Base-by-base conservation (phyloP, 352 stramenopile species). In the Phytophthora megakarya region DNA sequence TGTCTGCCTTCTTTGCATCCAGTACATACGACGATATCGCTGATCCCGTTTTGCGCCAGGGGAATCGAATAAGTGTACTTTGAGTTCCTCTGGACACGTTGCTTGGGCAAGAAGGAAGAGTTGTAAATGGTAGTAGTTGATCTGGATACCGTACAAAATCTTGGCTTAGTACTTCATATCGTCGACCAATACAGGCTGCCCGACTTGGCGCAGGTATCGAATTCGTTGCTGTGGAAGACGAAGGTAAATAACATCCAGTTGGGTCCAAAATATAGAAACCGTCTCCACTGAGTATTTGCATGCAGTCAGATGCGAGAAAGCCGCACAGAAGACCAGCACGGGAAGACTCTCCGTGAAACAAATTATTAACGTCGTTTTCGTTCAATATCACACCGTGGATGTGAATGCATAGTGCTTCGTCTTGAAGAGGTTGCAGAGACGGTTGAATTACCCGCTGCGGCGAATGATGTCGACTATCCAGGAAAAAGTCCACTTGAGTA, bases 201-300 rank as follows among this genome's bases (percentile, higher is more conserved):
- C 42, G 56, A 30, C n/a, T 38, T 32, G 56, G 47, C 10, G 35
- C 39, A 43, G 67, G 11, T 12, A 23, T 37, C 30, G 38, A 50
- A 16, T n/a, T n/a, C n/a, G n/a, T n/a, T n/a, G 25, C n/a, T 53
- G 63, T 33, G 16, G 37, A 9, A 48, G 69, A 69, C n/a, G 60
- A 63, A 3, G 75, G 46, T 7, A 88, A 38, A 50, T 84, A 87
- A 19, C 51, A 53, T n/a, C 76, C 78, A 22, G 64, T 85, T 13
- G 85, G 85, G 60, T 93, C 85, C n/a, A 93, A 56, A 37, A 93
- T 70, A 47, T 90, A 93, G 45, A 92, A 91, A 0, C 70, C 70
- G n/a, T 86, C 74, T 23, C 81, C 85, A 50, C 79, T 91, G 6
- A 93, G 60, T 63, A 93, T 88, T 54, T 93, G 85, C 62, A 92